Evolutionary conservation across 805 yeast genomes (phyloP), one percentile per base, ranked within the genome.

Genomic region (Yarrowia sp.): DNA sequence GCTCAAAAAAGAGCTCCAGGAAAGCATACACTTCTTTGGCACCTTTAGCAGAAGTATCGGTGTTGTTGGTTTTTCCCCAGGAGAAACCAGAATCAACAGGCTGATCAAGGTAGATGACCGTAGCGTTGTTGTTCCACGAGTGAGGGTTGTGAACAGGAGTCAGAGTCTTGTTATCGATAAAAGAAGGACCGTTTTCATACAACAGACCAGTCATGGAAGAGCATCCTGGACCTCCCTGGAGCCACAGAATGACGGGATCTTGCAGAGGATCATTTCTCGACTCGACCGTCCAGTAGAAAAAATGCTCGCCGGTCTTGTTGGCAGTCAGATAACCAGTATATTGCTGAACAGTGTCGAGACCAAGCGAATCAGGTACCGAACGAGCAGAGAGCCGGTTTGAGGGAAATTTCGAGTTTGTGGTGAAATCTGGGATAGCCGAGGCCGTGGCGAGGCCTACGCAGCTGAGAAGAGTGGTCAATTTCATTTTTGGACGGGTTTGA

Each of bases 151-250:
- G 77, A 43, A 81, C 77, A 17, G 92, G 91, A 68, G 82, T 82
- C 66, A 86, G 74, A 14, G 64, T 65, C 9, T 83, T 75, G 65
- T 80, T 81, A 8, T 51, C 58, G 66, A 89, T 83, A 15, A 85
- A 80, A 0, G 92, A 81, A n/a, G 95, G 91, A 31, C 96, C 95
- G 72, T 87, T 80, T 72, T 89, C 95, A 72, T 88, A 88, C 72
- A 88, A 86, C 67, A 88, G 79, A 0, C 95, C 95, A 6, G 92
- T 87, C 74, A 88, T 75, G 1, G 93, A 87, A 13, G 92, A 86
- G 75, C 93, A 88, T 1, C 96, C 96, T 53, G 96, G 96, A 3
- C 96, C 96, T 68, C 96, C 96, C 73, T 88, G 89, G 71, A 89
- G 79, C 93, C 95, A 89, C 70, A 90, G 78, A 64, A 90, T 81